Conservation (phyloP, 2,329 filamentous ascomycete genomes). For the Raffaelea arxii region DNA sequence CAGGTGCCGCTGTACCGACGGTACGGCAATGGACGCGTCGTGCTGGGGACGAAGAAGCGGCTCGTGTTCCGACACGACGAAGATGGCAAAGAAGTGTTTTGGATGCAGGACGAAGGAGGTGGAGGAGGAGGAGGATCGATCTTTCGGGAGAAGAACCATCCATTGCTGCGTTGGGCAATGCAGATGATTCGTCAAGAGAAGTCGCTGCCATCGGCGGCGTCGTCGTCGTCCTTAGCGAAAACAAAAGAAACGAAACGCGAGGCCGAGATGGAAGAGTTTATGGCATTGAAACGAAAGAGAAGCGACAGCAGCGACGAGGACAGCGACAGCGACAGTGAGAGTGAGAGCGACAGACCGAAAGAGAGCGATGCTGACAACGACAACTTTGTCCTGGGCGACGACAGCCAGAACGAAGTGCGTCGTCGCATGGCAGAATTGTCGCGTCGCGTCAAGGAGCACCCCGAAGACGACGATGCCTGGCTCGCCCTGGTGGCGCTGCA, state of each 20-base stretch:
- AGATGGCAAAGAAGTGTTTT: constrained; percentile 46
- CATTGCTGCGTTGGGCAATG: constrained; percentile 32
- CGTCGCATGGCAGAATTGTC: constrained; percentile 46
- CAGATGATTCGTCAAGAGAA: no score
- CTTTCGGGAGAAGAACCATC: constrained; percentile 33
- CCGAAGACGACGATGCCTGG: constrained; percentile 64
- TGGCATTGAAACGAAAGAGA: no score
- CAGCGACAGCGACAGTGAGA: neutral
- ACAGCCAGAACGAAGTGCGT: constrained; percentile 26
- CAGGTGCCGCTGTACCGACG: constrained; percentile 63
- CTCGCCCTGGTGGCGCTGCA: constrained; percentile 71
- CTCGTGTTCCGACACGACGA: constrained; percentile 59
- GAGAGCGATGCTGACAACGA: no score
- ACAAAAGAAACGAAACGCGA: constrained; percentile 30
- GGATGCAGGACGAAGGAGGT: constrained; percentile 34
- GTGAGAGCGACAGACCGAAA: no score
- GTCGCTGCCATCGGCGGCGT: constrained; percentile 22
- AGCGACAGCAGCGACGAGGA: neutral
- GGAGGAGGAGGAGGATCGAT: constrained; percentile 23
- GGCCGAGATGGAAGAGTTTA: no score
- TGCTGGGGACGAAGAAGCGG: constrained; percentile 55
- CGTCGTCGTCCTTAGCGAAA: constrained; percentile 26
- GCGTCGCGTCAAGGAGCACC: constrained; percentile 52
- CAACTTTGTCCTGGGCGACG: constrained; percentile 15
- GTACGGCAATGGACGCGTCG: constrained; percentile 55